Evolutionary conservation across 2,329 filamentous ascomycete genomes (phyloP), one percentile per base, ranked within the genome.

Genomic region (Allantophomopsis cytisporea): DNA sequence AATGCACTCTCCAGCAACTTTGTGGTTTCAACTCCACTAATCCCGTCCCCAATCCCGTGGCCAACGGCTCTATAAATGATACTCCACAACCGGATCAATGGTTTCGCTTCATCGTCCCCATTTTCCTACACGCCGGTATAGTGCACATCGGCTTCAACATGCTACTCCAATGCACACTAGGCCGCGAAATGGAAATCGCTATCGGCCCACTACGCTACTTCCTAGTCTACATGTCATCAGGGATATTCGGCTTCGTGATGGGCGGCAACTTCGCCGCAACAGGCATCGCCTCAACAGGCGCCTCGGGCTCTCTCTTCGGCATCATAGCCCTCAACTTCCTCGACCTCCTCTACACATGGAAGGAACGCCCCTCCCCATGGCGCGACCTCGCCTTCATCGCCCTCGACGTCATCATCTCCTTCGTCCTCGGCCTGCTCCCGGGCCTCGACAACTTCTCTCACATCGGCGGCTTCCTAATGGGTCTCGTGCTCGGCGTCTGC

Each of bases 121-220:
- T 98, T 45, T 98, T 98, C 63, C 66, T 98, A 52, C 91, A 98
- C 54, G 87, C 86, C 2, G 91, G 91, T 12, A 63, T 98, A 41
- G 80, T 98, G 45, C 91, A 98, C 56, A 95, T 98, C 42, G 84
- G 77, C 13, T 95, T 96, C 70, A 98, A 98, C 60, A 70, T 98
- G 61, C 70, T 96, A 7, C 71, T 95, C 16, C 91, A 98, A 58
- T 62, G 95, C 53, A 93, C 85, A 0, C 73, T 96, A 40, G 91
- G 83, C 21, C 79, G 82, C 32, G 91, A 98, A 52, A 94, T 98
- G 76, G 91, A 98, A 58, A 74, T 78, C 48, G 75, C 82, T 39
- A 94, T 98, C 50, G 91, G 91, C 3, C 78, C 83, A 31, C 70
- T 95, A 48, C 81, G 91, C 31, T 96, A 93, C 61, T 76, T 83